These are phyloP conservation scores for Phytophthora macrochlamydospora DNA, from an alignment of 352 stramenopile genomes.

Conservation along the genomic window DNA sequence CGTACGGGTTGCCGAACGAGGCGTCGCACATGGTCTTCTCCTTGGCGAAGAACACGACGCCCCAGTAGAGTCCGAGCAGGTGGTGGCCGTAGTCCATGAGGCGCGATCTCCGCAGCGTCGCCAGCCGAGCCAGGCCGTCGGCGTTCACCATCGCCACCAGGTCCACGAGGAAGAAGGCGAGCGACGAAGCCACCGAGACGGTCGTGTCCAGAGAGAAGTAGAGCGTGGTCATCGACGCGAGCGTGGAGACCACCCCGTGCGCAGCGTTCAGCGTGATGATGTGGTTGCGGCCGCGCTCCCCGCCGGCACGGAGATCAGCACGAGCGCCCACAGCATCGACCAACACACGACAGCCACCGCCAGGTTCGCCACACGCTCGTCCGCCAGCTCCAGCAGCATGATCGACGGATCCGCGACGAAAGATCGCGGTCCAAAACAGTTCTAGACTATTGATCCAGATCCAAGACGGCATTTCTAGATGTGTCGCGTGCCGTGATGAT, in stretches of 20 bases:
- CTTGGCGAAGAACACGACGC: conserved; percentile 59
- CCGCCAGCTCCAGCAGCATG: conserved; percentile 7
- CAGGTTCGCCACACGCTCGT: conserved; percentile 43
- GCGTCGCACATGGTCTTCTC: conserved; percentile 58
- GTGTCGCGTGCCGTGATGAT: no score
- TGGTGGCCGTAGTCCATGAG: conserved; percentile 81
- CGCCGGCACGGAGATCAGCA: conserved; percentile 47
- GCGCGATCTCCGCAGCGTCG: conserved; percentile 46
- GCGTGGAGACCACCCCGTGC: conserved; percentile 69
- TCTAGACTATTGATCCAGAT: no score
- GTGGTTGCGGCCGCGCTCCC: conserved; percentile 59
- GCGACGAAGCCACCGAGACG: conserved; percentile 60
- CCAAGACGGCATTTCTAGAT: no score
- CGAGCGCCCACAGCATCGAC: conserved; percentile 54
- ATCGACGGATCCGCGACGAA: not conserved
- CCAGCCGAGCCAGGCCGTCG: conserved; percentile 48
- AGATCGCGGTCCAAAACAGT: no score
- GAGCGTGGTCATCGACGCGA: conserved; percentile 49
- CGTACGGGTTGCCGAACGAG: conserved; percentile 70
- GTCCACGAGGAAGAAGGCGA: conserved; percentile 78
- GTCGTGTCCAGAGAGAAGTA: conserved; percentile 52
- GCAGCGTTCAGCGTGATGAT: conserved; percentile 73
- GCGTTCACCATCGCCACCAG: conserved; percentile 61
- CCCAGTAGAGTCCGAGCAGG: conserved; percentile 69
- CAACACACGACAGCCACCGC: conserved; percentile 41